Conservation (phyloP, 1,284 basidiomycete species). For the Ceratobasidium sp. region DNA sequence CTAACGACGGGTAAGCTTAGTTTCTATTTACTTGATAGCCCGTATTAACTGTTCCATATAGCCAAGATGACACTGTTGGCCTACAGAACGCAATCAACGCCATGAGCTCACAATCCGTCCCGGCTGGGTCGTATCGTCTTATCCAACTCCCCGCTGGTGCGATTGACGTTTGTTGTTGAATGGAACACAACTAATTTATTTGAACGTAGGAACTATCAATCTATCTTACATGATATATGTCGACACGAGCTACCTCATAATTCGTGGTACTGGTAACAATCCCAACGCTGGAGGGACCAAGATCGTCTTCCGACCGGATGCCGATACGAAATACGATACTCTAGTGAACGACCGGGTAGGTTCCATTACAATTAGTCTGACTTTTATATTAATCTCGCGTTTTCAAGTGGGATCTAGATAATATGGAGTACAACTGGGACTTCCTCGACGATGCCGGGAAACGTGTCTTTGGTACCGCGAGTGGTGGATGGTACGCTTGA, state of each 20-base stretch:
- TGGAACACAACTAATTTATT: background rate
- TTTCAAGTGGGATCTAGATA: constrained; percentile 26
- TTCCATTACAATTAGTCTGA: too few species aligned
- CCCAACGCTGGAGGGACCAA: constrained; percentile 39
- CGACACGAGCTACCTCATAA: constrained; percentile 42
- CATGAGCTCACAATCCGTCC: constrained; percentile 21
- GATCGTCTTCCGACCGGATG: constrained; percentile 41
- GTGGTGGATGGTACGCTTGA: constrained; percentile 39
- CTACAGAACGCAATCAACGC: constrained; percentile 38
- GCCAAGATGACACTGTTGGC: constrained; percentile 40
- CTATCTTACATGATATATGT: constrained; percentile 39
- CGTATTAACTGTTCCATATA: background rate
- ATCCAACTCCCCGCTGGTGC: constrained; percentile 43
- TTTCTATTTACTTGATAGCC: background rate
- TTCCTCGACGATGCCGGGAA: constrained; percentile 22
- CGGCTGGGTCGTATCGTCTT: constrained; percentile 20
- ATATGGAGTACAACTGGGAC: constrained; percentile 35
- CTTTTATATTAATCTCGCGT: background rate
- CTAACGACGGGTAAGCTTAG: constrained; percentile 36
- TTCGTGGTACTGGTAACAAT: constrained; percentile 41
- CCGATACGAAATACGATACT: constrained; percentile 40
- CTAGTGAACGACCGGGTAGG: constrained; percentile 27
- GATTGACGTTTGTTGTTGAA: background rate
- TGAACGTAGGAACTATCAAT: constrained; percentile 26
- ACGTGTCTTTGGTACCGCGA: constrained; percentile 28